phyloP scores from a whole-genome alignment of 1,284 basidiomycete species.

The Heliocybe sulcata region DNA sequence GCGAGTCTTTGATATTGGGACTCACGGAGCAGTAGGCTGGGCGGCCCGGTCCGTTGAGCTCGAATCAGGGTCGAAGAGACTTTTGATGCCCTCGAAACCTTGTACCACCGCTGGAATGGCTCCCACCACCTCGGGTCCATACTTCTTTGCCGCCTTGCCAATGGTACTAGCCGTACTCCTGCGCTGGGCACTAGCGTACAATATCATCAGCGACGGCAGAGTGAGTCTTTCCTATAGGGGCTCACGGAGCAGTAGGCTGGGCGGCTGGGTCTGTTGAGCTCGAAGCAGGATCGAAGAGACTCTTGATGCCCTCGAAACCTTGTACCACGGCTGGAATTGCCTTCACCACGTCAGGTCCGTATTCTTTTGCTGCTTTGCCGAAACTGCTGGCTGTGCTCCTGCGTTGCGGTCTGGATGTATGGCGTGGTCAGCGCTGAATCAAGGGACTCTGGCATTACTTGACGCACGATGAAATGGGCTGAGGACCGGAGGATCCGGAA shows the following conservation, averaged over 20 bases:
- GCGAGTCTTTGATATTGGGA: neutral
- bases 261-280: neutral
- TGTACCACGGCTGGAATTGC: neutral
- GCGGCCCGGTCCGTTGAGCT: neutral
- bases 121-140: neutral
- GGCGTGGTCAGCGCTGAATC: no score
- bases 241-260: neutral
- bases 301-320: neutral
- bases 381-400: neutral
- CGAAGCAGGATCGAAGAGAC: neutral
- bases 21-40: neutral
- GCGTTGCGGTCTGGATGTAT: neutral
- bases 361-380: neutral
- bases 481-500: no score
- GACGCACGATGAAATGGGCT: no score
- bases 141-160: neutral
- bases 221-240: neutral
- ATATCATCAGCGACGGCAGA: neutral
- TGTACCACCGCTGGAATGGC: neutral
- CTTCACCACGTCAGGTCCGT: neutral
- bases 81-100: neutral
- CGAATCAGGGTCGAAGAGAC: neutral
- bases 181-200: neutral
- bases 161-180: neutral
- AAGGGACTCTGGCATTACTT: no score